Conservation (phyloP, 2,329 filamentous ascomycete species). For the Aureobasidium subglaciale region DNA sequence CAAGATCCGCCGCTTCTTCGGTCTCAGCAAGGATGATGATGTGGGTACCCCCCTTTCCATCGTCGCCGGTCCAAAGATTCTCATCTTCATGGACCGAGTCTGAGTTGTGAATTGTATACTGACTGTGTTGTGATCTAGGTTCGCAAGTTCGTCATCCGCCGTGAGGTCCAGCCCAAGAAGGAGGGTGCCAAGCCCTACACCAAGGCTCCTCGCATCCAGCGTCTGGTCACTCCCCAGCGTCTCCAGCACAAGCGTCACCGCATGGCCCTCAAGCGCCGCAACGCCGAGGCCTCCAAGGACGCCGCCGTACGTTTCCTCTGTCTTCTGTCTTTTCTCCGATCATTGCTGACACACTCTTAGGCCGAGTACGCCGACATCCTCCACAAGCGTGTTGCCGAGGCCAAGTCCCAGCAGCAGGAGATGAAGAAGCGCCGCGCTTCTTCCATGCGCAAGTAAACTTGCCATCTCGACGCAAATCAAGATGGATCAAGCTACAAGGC, state of each 20-base stretch:
- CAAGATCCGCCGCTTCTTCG: conserved; percentile 99
- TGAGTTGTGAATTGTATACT: conserved; percentile 27
- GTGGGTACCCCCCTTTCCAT: conserved; percentile 62
- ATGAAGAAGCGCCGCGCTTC: conserved; percentile 93
- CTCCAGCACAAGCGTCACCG: conserved; percentile 99
- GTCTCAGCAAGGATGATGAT: conserved; percentile 99
- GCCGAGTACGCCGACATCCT: conserved; percentile 95
- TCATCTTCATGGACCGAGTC: conserved; percentile 36
- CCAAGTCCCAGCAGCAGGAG: conserved; percentile 90
- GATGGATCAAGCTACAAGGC: conserved; percentile 1
- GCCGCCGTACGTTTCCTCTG: conserved; percentile 70
- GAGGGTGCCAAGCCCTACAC: conserved; percentile 98
- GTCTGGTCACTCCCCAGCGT: conserved; percentile 97
- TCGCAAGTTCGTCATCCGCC: conserved; percentile 99
- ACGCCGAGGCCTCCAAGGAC: conserved; percentile 95
- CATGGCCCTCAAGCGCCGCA: conserved; percentile 95
- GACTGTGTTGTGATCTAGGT: conserved; percentile 50
- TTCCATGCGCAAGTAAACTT: conserved; percentile 74
- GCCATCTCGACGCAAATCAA: background rate
- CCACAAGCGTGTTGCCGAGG: conserved; percentile 93
- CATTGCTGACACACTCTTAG: conserved; percentile 46
- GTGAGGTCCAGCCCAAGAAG: conserved; percentile 92
- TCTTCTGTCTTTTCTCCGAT: background rate
- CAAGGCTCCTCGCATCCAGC: conserved; percentile 99
- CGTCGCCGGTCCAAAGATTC: conserved; percentile 50